A percentile compares a stretch with the other conserved stretches of the same genome.
These are phyloP conservation scores for Apocynum venetum DNA, from an alignment of 257 asterid species.

Conservation along the genomic window DNA sequence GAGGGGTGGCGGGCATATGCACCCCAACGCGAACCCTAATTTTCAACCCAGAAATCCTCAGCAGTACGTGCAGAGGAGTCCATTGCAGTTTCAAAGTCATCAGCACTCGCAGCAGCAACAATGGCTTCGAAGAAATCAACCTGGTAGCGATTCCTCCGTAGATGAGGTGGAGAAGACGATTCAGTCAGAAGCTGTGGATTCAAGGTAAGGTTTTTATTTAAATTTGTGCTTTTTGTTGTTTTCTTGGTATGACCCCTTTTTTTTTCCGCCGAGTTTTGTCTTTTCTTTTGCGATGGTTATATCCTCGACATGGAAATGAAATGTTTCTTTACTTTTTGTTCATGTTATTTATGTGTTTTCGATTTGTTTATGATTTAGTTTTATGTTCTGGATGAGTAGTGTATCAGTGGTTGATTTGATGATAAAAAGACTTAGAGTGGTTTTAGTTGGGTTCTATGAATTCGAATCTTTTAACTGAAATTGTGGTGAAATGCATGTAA, in stretches of 20 bases:
- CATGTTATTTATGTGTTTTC: no score
- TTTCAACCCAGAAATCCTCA: conserved; percentile 64
- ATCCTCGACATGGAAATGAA: neutral
- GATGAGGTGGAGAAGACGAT: conserved; percentile 89
- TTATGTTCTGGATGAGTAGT: neutral
- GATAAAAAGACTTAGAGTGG: neutral
- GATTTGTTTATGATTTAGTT: neutral
- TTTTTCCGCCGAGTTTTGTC: neutral
- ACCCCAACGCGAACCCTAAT: conserved; percentile 53
- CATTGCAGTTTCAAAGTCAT: conserved; percentile 46
- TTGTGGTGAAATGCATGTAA: neutral
- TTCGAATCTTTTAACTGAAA: neutral
- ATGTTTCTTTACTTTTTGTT: neutral
- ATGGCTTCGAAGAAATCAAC: conserved; percentile 74
- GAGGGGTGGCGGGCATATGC: conserved; percentile 51
- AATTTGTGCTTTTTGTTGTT: neutral
- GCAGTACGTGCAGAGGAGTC: conserved; percentile 65
- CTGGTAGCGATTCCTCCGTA: conserved; percentile 41
- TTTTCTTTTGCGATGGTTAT: neutral
- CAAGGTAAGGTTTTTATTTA: conserved; percentile 40
- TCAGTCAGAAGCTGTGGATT: conserved; percentile 76
- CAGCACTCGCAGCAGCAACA: conserved; percentile 69
- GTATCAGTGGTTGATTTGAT: neutral
- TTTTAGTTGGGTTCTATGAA: neutral
- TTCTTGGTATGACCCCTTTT: neutral